Evolutionary conservation across 306 rosid genomes (phyloP).

Genomic region (Malus sieversii): DNA sequence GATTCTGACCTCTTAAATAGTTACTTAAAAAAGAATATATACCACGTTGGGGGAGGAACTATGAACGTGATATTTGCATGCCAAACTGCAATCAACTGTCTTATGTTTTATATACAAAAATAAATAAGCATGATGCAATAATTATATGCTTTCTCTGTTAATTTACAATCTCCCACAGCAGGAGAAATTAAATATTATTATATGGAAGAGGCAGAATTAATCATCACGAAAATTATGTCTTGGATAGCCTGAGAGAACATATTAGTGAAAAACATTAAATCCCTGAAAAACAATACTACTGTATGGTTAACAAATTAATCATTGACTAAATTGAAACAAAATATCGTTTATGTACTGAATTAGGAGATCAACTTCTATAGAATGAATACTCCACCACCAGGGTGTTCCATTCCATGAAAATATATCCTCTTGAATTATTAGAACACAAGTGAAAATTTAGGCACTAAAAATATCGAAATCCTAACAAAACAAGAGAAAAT

Average conservation of each 20-base stretch:
- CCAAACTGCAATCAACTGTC: slow-evolving; percentile 3
- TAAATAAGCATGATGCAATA: neutral
- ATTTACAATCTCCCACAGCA: neutral
- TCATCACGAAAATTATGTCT: neutral
- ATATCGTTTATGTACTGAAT: too few species aligned
- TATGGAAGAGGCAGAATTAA: neutral
- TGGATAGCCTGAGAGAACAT: neutral
- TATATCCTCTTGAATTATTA: neutral
- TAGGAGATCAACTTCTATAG: too few species aligned
- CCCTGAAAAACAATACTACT: neutral
- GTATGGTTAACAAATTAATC: neutral
- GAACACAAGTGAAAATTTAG: neutral
- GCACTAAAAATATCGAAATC: neutral
- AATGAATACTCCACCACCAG: too few species aligned
- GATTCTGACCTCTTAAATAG: neutral
- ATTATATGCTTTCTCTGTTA: neutral
- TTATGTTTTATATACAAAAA: neutral
- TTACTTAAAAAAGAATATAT: neutral
- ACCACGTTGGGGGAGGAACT: slow-evolving; percentile 3
- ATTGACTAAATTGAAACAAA: neutral
- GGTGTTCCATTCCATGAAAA: too few species aligned
- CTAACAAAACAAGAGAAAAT: too few species aligned
- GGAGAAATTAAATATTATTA: neutral
- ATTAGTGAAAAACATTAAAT: neutral
- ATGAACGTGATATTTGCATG: slow-evolving; percentile 5